phyloP scores from a whole-genome alignment of 2,329 filamentous ascomycete species.

The Dactylellina leptospora region DNA sequence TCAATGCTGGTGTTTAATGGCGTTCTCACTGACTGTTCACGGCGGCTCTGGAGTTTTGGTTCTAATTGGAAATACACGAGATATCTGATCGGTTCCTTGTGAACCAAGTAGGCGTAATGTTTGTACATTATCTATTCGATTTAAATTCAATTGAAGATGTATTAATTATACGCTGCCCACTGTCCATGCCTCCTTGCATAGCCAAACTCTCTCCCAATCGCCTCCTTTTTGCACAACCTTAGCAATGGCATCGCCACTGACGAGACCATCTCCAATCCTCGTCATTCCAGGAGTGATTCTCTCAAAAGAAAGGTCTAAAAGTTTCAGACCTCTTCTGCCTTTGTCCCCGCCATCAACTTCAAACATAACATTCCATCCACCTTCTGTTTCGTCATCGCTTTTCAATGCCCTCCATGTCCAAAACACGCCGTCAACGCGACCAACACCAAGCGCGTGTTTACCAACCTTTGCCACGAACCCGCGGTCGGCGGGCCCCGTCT shows the following conservation, averaged over 20 bases:
- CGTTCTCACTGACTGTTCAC: too few relatives aligned
- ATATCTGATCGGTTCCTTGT: too few relatives aligned
- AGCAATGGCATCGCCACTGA: too few relatives aligned
- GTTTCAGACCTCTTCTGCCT: conserved; percentile 2
- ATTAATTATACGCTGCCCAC: background rate
- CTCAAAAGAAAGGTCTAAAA: conserved; percentile 1
- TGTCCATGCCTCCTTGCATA: conserved; percentile 31
- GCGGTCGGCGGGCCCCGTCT: conserved; percentile 45
- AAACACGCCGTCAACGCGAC: conserved; percentile 13
- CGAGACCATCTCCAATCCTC: background rate
- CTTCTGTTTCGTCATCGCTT: background rate
- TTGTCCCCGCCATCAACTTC: background rate
- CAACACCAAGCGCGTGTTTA: conserved; percentile 23
- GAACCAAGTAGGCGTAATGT: too few relatives aligned
- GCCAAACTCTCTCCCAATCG: conserved; percentile 4
- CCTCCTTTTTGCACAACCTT: too few relatives aligned
- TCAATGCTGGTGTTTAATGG: background rate
- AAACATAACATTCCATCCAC: conserved; percentile 17
- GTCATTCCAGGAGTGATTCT: background rate
- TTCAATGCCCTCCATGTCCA: conserved; percentile 45
- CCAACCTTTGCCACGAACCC: conserved; percentile 29
- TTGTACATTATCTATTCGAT: too few relatives aligned
- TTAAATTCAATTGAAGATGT: too few relatives aligned
- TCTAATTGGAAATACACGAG: too few relatives aligned
- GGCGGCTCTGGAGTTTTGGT: too few relatives aligned